phyloP scores from a whole-genome alignment of 345 rosid genomes.

The Cardamine resedifolia region DNA sequence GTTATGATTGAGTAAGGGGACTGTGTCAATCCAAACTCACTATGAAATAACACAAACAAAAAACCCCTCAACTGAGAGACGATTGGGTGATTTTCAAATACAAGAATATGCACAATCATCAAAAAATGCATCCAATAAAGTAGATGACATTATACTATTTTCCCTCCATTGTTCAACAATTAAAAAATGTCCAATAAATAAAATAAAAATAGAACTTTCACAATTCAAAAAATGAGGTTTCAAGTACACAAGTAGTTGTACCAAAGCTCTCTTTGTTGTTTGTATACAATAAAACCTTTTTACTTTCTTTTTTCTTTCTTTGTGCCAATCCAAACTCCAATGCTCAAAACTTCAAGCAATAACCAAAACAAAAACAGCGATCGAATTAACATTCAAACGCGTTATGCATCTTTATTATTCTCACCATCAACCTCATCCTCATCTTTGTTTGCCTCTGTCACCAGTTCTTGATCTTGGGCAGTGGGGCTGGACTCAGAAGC shows the following conservation, averaged over 20 bases:
- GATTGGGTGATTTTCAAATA: not conserved
- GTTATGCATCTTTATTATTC: constrained; percentile 25
- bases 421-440: constrained; percentile 28
- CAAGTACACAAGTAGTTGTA: constrained; percentile 20
- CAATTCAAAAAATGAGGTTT: constrained; percentile 25
- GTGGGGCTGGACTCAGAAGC: constrained; percentile 31
- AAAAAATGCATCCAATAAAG: not conserved
- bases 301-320: constrained; percentile 17
- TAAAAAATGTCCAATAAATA: not conserved
- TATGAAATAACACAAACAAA: no score
- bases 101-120: not conserved
- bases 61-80: not conserved
- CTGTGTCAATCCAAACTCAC: no score
- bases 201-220: constrained; percentile 14
- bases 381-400: constrained; percentile 1
- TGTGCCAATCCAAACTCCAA: constrained; percentile 23
- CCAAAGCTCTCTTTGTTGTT: constrained; percentile 13
- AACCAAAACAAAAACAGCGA: constrained; percentile 13
- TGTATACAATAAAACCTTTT: constrained; percentile 23
- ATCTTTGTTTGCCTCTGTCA: constrained; percentile 12
- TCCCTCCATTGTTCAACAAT: not conserved
- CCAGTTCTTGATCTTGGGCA: constrained; percentile 21
- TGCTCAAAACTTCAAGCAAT: constrained; percentile 27
- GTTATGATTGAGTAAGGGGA: no score
- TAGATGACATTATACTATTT: not conserved